Conservation (phyloP, 164 flowering plant species). For the Macadamia tetraphylla region DNA sequence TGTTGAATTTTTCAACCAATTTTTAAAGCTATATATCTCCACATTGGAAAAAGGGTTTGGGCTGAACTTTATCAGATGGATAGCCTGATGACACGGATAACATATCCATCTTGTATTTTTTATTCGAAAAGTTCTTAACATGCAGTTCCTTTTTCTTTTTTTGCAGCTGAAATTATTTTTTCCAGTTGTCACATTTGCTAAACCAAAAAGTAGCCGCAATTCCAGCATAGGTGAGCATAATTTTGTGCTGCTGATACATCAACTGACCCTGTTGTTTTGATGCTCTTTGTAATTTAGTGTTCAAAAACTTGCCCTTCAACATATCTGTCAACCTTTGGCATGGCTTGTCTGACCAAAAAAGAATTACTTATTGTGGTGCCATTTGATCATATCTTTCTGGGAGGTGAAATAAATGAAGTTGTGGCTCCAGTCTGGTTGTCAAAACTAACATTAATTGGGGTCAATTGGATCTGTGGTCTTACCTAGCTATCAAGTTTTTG, state of each 20-base stretch:
- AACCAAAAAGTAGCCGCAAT: constrained; percentile 98
- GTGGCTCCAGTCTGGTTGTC: neutral
- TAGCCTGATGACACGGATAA: too few species aligned
- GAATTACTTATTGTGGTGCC: neutral
- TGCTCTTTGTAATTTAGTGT: neutral
- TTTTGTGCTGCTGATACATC: neutral
- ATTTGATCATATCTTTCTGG: neutral
- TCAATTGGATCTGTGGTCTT: neutral
- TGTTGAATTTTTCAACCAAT: too few species aligned
- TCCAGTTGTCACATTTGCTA: constrained; percentile 88
- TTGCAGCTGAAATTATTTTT: constrained; percentile 93
- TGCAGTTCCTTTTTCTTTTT: constrained; percentile 3
- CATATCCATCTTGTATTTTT: too few species aligned
- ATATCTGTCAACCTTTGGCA: too few species aligned
- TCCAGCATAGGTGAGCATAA: constrained; percentile 82
- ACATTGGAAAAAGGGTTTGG: too few species aligned
- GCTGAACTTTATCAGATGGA: too few species aligned
- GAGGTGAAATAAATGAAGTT: neutral
- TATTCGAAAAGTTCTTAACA: neutral
- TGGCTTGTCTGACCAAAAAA: neutral
- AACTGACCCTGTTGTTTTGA: neutral
- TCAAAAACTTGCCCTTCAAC: neutral
- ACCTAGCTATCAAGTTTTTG: neutral
- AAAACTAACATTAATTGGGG: neutral
- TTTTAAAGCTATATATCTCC: too few species aligned